A percentile compares a stretch with the other conserved stretches of the same genome.
These are phyloP conservation scores for Aspergillus latus DNA, from an alignment of 2,329 filamentous ascomycete genomes.

Conservation along the genomic window DNA sequence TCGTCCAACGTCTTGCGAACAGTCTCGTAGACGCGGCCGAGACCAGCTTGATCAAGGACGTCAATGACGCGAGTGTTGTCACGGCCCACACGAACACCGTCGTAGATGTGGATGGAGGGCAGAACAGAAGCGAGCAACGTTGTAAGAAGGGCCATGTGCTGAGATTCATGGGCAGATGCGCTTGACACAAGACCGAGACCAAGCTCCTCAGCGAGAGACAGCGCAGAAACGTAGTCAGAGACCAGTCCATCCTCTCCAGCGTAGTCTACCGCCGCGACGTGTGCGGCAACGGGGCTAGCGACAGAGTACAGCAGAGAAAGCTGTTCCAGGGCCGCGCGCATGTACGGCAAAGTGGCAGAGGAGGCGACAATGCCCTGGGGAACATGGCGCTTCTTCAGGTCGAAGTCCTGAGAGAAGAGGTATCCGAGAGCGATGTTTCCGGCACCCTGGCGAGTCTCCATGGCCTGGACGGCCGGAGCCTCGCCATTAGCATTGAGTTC, in stretches of 20 bases:
- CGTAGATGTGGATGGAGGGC: constrained; percentile 85
- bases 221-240: constrained; percentile 78
- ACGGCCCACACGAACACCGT: constrained; percentile 77
- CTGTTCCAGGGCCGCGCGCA: constrained; percentile 85
- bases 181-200: constrained; percentile 84
- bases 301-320: constrained; percentile 87
- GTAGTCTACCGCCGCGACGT: constrained; percentile 90
- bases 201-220: constrained; percentile 83
- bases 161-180: constrained; percentile 82
- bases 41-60: constrained; percentile 68
- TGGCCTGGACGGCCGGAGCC: constrained; percentile 70
- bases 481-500: constrained; percentile 82
- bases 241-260: constrained; percentile 69
- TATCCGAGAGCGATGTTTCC: constrained; percentile 92
- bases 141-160: constrained; percentile 91
- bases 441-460: constrained; percentile 86
- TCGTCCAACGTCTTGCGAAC: constrained; percentile 62
- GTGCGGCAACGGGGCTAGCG: constrained; percentile 87
- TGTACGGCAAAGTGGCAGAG: constrained; percentile 74
- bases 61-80: constrained; percentile 83
- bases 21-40: constrained; percentile 68
- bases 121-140: constrained; percentile 75
- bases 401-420: constrained; percentile 96
- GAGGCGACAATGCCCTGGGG: constrained; percentile 92
- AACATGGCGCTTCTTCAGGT: constrained; percentile 83